These are phyloP conservation scores for Fragosphaeria purpurea DNA, from an alignment of 2,329 filamentous ascomycete genomes.

Conservation along the genomic window DNA sequence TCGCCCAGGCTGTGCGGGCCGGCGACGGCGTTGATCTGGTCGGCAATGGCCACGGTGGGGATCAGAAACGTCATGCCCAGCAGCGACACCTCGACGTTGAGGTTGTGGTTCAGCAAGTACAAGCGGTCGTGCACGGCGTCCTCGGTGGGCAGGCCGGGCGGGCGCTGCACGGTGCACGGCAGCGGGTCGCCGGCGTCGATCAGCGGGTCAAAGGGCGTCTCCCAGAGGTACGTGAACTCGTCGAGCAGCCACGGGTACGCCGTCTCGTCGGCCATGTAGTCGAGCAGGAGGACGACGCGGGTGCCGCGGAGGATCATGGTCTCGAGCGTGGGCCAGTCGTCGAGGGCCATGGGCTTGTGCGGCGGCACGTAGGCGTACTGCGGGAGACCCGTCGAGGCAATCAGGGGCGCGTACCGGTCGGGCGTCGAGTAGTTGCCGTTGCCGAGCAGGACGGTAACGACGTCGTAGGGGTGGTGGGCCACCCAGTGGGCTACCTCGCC, in stretches of 20 bases:
- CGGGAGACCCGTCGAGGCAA: conserved; percentile 61
- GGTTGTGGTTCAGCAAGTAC: conserved; percentile 84
- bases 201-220: conserved; percentile 71
- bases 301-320: conserved; percentile 63
- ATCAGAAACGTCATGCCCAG: conserved; percentile 56
- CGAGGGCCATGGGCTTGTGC: conserved; percentile 56
- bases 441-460: conserved; percentile 76
- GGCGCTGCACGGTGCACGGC: conserved; percentile 69
- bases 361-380: conserved; percentile 66
- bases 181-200: conserved; percentile 41
- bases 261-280: conserved; percentile 73
- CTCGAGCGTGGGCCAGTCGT: conserved; percentile 76
- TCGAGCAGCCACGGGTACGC: conserved; percentile 76
- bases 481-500: conserved; percentile 63
- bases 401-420: conserved; percentile 54
- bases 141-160: conserved; percentile 47
- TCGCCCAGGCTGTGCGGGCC: conserved; percentile 58
- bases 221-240: conserved; percentile 82
- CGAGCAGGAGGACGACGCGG: conserved; percentile 71
- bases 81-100: conserved; percentile 67
- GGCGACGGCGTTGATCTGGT: conserved; percentile 58
- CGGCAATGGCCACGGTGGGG: conserved; percentile 59
- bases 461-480: conserved; percentile 66
- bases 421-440: conserved; percentile 66
- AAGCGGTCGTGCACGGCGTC: conserved; percentile 50